These are phyloP conservation scores for Rheum nobile DNA, from an alignment of 148 eudicot species.

Conservation along the genomic window DNA sequence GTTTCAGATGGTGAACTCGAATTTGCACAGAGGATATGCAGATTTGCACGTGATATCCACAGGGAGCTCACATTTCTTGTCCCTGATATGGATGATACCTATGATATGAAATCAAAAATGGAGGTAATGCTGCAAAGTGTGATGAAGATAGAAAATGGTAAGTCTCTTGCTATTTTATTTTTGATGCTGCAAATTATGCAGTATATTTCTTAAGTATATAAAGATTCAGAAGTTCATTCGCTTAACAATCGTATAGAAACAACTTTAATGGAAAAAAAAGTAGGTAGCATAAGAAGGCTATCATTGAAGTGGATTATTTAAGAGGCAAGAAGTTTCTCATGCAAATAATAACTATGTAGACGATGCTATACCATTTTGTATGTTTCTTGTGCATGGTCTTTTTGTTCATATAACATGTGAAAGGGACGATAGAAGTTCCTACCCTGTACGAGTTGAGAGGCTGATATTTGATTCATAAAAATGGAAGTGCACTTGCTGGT, in stretches of 20 bases:
- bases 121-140: constrained; percentile 94
- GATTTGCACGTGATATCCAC: constrained; percentile 75
- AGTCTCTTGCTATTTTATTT: constrained; percentile 2
- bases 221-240: neutral
- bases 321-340: neutral
- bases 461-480: neutral
- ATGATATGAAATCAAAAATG: constrained; percentile 90
- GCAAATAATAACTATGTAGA: neutral
- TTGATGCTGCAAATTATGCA: neutral
- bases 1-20: constrained; percentile 95
- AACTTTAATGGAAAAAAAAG: neutral
- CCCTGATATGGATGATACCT: constrained; percentile 69
- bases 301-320: neutral
- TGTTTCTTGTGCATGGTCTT: neutral
- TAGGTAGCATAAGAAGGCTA: neutral
- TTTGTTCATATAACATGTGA: neutral
- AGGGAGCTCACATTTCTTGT: constrained; percentile 69
- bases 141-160: constrained; percentile 95
- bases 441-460: neutral
- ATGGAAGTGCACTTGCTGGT: neutral
- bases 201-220: neutral
- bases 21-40: constrained; percentile 79
- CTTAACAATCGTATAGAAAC: neutral
- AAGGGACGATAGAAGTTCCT: neutral
- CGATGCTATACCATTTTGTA: neutral